A percentile compares a stretch with the other conserved stretches of the same genome.
Evolutionary conservation across 2,329 filamentous ascomycete species (phyloP).

Genomic region (Cytospora piceicola): DNA sequence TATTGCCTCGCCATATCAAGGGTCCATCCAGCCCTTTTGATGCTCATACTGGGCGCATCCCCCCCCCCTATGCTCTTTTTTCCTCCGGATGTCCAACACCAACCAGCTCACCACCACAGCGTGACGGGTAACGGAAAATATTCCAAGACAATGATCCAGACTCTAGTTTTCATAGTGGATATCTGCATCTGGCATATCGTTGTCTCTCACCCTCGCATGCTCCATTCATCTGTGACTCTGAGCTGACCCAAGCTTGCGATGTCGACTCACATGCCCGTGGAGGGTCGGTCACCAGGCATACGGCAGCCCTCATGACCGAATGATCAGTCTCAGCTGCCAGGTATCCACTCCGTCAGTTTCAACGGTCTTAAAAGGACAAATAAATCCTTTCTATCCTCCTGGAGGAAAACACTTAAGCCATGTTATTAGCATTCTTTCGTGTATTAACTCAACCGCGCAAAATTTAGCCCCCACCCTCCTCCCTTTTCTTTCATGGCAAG

Average conservation of each 20-base stretch:
- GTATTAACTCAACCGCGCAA: not conserved
- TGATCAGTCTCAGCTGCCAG: constrained; percentile 17
- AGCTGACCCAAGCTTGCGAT: not conserved
- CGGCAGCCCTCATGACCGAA: constrained; percentile 2
- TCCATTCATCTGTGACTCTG: not conserved
- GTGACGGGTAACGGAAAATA: not conserved
- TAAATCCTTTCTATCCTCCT: not conserved
- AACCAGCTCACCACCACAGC: not conserved
- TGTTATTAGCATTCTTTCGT: not conserved
- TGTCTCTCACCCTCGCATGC: not conserved
- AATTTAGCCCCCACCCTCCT: too few relatives aligned
- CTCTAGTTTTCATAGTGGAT: not conserved
- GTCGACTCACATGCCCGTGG: constrained; percentile 19
- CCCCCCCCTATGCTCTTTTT: too few relatives aligned
- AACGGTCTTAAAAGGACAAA: not conserved
- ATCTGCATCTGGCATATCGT: not conserved
- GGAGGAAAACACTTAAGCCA: not conserved
- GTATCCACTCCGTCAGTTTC: constrained; percentile 1
- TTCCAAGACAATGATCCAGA: not conserved
- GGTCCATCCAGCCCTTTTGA: too few relatives aligned
- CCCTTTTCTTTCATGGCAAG: too few relatives aligned
- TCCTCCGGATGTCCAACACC: too few relatives aligned
- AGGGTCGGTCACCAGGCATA: constrained; percentile 15
- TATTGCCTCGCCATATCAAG: not conserved
- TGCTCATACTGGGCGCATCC: too few relatives aligned